Evolutionary conservation across 1,139 yeast species (phyloP).

Genomic region (Zygotorulaspora mrakii): DNA sequence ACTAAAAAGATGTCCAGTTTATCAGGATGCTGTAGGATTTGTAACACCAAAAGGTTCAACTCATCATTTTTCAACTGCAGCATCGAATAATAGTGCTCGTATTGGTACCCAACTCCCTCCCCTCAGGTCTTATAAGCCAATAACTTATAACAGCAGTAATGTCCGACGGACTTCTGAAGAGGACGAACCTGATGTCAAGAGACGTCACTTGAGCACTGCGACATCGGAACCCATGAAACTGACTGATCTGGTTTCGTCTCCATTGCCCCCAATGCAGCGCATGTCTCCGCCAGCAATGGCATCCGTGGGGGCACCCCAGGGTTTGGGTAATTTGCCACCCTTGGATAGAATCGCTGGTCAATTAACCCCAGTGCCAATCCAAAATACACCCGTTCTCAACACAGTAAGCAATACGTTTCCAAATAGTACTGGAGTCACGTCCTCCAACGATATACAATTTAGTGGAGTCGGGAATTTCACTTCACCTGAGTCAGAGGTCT

Average conservation of each 20-base stretch:
- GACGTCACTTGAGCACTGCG: slow-evolving; percentile 20
- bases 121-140: slow-evolving; percentile 34
- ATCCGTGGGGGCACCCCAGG: slow-evolving; percentile 3
- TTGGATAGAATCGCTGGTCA: slow-evolving; percentile 19
- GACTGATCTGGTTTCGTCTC: slow-evolving; percentile 16
- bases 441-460: slow-evolving; percentile 5
- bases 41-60: slow-evolving; percentile 23
- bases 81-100: slow-evolving; percentile 8
- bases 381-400: slow-evolving; percentile 3
- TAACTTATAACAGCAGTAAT: slow-evolving; percentile 35
- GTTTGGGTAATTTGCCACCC: slow-evolving; percentile 18
- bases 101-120: slow-evolving; percentile 31
- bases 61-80: slow-evolving; percentile 7
- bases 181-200: slow-evolving; percentile 21
- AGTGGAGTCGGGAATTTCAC: slow-evolving; percentile 12
- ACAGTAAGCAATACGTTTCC: slow-evolving; percentile 1
- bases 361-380: slow-evolving; percentile 14
- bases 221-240: slow-evolving; percentile 9
- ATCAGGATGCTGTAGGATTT: slow-evolving; percentile 37
- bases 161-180: slow-evolving; percentile 28
- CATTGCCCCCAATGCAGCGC: slow-evolving; percentile 21
- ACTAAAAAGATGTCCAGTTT: slow-evolving; percentile 36
- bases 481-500: slow-evolving; percentile 26
- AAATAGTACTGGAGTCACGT: slow-evolving; percentile 3
- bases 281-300: slow-evolving; percentile 12